Evolutionary conservation across 2,329 filamentous ascomycete species (phyloP).

Genomic region (Penicillium corylophilum): DNA sequence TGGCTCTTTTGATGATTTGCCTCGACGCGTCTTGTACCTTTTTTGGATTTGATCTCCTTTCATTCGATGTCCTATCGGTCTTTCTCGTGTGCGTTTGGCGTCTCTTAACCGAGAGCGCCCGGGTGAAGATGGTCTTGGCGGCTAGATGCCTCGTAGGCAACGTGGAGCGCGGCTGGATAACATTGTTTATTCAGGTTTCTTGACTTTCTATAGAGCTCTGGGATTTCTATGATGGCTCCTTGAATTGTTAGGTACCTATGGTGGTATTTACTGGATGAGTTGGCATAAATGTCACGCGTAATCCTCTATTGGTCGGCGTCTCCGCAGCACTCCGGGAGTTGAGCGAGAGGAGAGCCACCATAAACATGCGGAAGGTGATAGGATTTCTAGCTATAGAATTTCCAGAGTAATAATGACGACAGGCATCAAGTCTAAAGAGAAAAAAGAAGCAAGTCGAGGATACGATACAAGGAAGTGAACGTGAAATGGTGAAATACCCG

Average conservation of each 20-base stretch:
- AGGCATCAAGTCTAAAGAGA: background rate
- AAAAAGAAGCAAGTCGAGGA: background rate
- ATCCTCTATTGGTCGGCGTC: constrained; percentile 4
- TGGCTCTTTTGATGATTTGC: background rate
- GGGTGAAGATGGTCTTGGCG: constrained; percentile 6
- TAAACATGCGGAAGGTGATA: background rate
- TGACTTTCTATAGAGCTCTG: background rate
- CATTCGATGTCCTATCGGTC: background rate
- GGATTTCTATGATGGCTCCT: background rate
- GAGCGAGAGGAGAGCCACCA: background rate
- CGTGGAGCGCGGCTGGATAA: background rate
- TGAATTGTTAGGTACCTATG: background rate
- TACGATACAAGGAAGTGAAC: background rate
- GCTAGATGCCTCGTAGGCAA: background rate
- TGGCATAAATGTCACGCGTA: background rate
- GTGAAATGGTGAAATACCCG: constrained; percentile 8
- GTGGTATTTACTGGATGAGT: background rate
- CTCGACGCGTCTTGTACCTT: background rate
- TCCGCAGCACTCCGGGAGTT: background rate
- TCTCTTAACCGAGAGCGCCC: constrained; percentile 10
- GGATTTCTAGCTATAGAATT: background rate
- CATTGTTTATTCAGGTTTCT: background rate
- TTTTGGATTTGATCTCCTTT: background rate
- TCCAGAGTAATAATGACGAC: too few species aligned
- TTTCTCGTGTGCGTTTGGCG: constrained; percentile 2